phyloP scores from a whole-genome alignment of 2,329 filamentous ascomycete species.

The Xylariaceae sp. region DNA sequence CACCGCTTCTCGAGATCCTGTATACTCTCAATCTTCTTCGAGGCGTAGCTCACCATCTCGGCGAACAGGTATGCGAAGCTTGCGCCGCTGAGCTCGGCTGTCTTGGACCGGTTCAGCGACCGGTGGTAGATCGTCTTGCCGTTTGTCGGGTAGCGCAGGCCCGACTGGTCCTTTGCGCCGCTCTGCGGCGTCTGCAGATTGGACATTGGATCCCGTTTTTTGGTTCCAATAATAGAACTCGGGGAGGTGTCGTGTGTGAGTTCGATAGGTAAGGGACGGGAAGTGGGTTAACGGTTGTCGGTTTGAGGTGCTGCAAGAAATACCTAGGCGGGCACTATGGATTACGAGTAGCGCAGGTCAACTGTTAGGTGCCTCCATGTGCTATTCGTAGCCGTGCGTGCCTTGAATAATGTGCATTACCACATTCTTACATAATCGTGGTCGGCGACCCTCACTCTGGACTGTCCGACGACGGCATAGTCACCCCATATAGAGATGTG shows the following conservation, averaged over 20 bases:
- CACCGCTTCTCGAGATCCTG: conserved; percentile 89
- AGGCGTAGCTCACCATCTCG: conserved; percentile 95
- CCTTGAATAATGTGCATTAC: neutral
- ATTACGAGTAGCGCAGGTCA: neutral
- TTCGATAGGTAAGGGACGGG: no score
- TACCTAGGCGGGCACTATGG: neutral
- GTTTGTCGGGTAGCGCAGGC: conserved; percentile 82
- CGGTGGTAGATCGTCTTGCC: conserved; percentile 98
- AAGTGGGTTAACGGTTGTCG: neutral
- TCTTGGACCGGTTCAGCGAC: conserved; percentile 83
- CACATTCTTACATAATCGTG: neutral
- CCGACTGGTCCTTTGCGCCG: conserved; percentile 46
- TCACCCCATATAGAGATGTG: no score
- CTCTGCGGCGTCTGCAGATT: conserved; percentile 46
- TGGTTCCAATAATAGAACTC: no score
- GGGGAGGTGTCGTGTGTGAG: neutral
- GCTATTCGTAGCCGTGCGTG: neutral
- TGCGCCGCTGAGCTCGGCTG: conserved; percentile 82
- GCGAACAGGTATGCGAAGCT: conserved; percentile 95
- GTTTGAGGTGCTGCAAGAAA: neutral
- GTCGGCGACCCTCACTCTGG: no score
- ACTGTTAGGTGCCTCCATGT: no score
- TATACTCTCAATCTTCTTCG: conserved; percentile 83
- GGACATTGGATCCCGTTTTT: conserved; percentile 37
- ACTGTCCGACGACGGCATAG: no score